Percentiles rank a stretch among this genome's conserved stretches.
These are phyloP conservation scores for Fusarium sp. DNA, from an alignment of 2,329 filamentous ascomycete species.

Conservation along the genomic window DNA sequence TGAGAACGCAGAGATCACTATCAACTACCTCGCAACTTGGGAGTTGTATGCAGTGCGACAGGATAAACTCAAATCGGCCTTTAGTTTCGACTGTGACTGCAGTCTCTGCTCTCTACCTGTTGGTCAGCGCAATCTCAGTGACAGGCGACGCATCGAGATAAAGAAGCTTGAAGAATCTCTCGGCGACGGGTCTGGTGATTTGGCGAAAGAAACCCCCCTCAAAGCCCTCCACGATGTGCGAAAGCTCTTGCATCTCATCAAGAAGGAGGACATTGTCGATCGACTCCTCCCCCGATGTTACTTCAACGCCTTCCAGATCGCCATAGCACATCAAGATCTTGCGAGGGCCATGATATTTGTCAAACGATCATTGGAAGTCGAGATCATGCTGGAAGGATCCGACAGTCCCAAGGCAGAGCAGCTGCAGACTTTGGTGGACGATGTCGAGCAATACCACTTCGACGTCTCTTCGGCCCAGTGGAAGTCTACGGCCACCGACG, in stretches of 20 bases:
- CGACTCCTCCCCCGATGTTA: not conserved
- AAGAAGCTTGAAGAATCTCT: not conserved
- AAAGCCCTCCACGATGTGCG: not conserved
- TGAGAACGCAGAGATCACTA: constrained; percentile 46
- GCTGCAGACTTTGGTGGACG: not conserved
- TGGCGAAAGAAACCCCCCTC: not conserved
- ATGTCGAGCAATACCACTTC: not conserved
- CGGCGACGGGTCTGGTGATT: too few species aligned
- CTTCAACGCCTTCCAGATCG: not conserved
- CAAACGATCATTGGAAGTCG: not conserved
- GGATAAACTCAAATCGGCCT: not conserved
- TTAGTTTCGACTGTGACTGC: constrained; percentile 20
- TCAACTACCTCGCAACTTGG: constrained; percentile 28
- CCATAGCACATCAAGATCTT: constrained; percentile 1
- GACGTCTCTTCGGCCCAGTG: not conserved
- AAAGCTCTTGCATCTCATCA: not conserved
- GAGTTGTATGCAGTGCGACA: not conserved
- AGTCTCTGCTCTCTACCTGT: constrained; percentile 22
- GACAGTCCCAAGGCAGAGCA: not conserved
- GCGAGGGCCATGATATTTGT: constrained; percentile 24
- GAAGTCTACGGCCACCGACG: not conserved
- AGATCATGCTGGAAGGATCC: not conserved
- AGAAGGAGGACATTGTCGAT: not conserved
- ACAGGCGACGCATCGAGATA: constrained; percentile 10
- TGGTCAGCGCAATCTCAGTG: not conserved